Conservation (phyloP, 805 yeast species). For the Jamesozyma jinghongensis region DNA sequence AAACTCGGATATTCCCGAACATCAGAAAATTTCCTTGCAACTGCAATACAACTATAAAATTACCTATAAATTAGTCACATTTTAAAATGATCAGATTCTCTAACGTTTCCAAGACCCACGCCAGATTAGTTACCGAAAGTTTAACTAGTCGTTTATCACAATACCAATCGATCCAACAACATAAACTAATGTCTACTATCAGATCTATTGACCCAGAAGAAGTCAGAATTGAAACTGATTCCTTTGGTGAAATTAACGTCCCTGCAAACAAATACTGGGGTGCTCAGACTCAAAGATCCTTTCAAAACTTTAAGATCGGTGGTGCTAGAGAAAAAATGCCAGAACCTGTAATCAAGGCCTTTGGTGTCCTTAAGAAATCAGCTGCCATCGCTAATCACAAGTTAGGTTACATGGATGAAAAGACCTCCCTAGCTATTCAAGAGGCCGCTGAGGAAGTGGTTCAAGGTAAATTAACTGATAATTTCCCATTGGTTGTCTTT, state of each 20-base stretch:
- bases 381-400: slow-evolving; percentile 84
- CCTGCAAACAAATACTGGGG: slow-evolving; percentile 89
- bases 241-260: slow-evolving; percentile 94
- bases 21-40: too few species aligned
- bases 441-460: slow-evolving; percentile 93
- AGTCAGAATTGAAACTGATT: slow-evolving; percentile 77
- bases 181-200: slow-evolving; percentile 1
- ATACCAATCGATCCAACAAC: not conserved
- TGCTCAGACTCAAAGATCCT: slow-evolving; percentile 93
- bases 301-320: slow-evolving; percentile 91
- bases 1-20: too few species aligned
- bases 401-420: slow-evolving; percentile 76
- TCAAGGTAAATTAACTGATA: slow-evolving; percentile 83
- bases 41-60: not conserved
- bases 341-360: slow-evolving; percentile 79
- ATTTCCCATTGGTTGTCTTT: slow-evolving; percentile 96
- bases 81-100: not conserved
- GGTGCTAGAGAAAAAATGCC: slow-evolving; percentile 88
- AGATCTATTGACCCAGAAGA: slow-evolving; percentile 1
- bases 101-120: not conserved
- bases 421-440: slow-evolving; percentile 74
- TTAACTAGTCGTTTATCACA: not conserved
- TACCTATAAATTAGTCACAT: not conserved
- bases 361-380: slow-evolving; percentile 89
- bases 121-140: not conserved